Evolutionary conservation across 352 stramenopile genomes (phyloP).

Genomic region (Pythium brassicae): DNA sequence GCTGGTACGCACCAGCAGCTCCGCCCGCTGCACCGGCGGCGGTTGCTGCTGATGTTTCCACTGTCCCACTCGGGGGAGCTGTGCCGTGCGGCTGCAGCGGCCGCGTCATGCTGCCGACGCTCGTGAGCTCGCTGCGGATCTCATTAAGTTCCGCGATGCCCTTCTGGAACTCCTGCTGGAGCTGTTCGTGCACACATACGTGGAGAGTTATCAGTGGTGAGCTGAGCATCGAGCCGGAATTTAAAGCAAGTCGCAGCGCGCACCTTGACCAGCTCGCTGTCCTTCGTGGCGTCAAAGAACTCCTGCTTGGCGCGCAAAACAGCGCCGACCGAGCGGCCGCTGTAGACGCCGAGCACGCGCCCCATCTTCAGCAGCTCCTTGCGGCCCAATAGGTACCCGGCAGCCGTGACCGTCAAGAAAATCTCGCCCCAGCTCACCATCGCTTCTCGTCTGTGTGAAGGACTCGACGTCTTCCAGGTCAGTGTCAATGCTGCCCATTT

Average conservation of each 20-base stretch:
- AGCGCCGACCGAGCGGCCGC: conserved; percentile 55
- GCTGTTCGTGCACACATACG: conserved; percentile 11
- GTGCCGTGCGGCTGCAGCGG: conserved; percentile 37
- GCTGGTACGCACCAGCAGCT: not conserved
- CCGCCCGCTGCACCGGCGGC: not conserved
- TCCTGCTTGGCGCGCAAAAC: conserved; percentile 78
- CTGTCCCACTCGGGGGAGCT: not conserved
- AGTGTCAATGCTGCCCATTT: no score
- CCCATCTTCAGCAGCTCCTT: conserved; percentile 72
- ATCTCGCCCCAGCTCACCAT: conserved; percentile 75
- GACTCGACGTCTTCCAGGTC: no score
- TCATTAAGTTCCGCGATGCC: conserved; percentile 79
- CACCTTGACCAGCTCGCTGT: conserved; percentile 76
- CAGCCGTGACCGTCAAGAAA: conserved; percentile 58
- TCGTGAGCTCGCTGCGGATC: conserved; percentile 73
- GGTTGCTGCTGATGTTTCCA: conserved; percentile 1
- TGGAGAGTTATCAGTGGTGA: not conserved
- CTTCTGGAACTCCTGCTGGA: conserved; percentile 74
- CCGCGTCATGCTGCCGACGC: conserved; percentile 55
- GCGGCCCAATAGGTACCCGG: conserved; percentile 60
- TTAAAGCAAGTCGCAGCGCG: not conserved
- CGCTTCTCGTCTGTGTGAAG: not conserved
- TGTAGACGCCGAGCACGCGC: conserved; percentile 53
- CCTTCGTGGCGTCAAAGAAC: conserved; percentile 79
- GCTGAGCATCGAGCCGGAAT: not conserved